Evolutionary conservation across 176 grass and related monocot genomes (phyloP), one percentile per base, ranked within the genome.

Genomic region (Chrysopogon serrulatus): DNA sequence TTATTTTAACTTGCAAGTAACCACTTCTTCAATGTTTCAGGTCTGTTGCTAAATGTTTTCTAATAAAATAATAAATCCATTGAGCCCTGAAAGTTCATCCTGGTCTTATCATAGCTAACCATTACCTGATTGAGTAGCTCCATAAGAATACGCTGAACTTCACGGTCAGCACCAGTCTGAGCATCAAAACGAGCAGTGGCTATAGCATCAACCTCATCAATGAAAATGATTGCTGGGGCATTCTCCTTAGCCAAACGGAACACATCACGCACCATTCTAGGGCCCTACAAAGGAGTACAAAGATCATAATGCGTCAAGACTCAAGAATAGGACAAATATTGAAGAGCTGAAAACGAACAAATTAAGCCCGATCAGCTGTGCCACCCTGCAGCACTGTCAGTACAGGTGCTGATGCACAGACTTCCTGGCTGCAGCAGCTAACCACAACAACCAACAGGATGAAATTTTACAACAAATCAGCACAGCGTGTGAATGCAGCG

Each of bases 71-170:
- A 36, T 1, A 79, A 77, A 86, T 53, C 14, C 42, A 10, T 24
- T 42, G 17, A 66, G 2, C 31, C 14, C 14, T 5, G 39, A 61
- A 76, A 65, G 9, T 44, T 26, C 4, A 3, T 23, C 24, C 7
- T 23, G 23, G 26, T 23, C 78, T 42, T 70, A 70, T 16, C 41
- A 36, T 24, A 41, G 35, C 68, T 27, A 43, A 75, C 26, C 10
- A 44, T 66, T 80, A 99, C 96, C 91, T 99, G 96, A 92, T 99
- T 99, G 33, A 99, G 87, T 9, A 99, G 91, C 78, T 99, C 96
- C 96, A 99, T 99, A 62, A 99, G 91, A 77, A 99, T 99, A 87
- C 96, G 96, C 65, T 99, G 96, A 72, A 99, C 96, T 87, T 99
- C 96, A 74, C 96, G 73, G 69, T 99, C 96, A 45, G 96, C 96